A percentile compares a stretch with the other conserved stretches of the same genome.
Conservation (phyloP, 768 basidiomycete species). For the Antrodiella citrinella region DNA sequence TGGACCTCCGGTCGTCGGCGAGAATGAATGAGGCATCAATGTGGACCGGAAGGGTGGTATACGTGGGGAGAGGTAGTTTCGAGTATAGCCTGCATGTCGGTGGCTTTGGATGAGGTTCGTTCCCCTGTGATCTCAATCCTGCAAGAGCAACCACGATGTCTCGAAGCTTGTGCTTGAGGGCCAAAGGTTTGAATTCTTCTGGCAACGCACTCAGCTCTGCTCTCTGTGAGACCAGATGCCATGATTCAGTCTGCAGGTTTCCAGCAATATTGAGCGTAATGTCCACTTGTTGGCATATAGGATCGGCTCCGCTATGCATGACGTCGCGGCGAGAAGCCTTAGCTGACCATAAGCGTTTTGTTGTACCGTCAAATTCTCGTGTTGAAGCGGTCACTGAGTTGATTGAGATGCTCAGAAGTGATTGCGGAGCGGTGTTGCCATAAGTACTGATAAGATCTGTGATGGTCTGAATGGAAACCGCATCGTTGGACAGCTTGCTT, state of each 20-base stretch:
- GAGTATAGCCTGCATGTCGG: conserved; percentile 6
- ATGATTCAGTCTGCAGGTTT: not conserved
- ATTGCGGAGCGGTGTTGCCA: not conserved
- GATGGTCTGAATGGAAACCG: not conserved
- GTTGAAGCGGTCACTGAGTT: not conserved
- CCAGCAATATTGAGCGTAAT: not conserved
- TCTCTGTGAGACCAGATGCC: not conserved
- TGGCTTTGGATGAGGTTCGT: not conserved
- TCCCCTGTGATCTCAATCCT: conserved; percentile 3
- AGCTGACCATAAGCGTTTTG: not conserved
- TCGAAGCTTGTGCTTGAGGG: not conserved
- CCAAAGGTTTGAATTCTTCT: not conserved
- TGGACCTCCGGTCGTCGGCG: conserved; percentile 36
- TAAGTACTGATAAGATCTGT: not conserved
- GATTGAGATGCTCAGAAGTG: not conserved
- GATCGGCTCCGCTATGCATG: not conserved
- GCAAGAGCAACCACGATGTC: conserved; percentile 17
- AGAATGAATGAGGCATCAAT: conserved; percentile 39
- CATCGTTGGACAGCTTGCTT: not conserved
- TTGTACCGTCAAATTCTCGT: not conserved
- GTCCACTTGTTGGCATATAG: not conserved
- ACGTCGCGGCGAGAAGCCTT: not conserved
- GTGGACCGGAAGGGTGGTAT: conserved; percentile 36
- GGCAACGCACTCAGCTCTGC: not conserved
- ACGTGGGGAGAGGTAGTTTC: conserved; percentile 31